Evolutionary conservation across 2,329 filamentous ascomycete genomes (phyloP), one percentile per base, ranked within the genome.

Genomic region (Fusarium sp.): DNA sequence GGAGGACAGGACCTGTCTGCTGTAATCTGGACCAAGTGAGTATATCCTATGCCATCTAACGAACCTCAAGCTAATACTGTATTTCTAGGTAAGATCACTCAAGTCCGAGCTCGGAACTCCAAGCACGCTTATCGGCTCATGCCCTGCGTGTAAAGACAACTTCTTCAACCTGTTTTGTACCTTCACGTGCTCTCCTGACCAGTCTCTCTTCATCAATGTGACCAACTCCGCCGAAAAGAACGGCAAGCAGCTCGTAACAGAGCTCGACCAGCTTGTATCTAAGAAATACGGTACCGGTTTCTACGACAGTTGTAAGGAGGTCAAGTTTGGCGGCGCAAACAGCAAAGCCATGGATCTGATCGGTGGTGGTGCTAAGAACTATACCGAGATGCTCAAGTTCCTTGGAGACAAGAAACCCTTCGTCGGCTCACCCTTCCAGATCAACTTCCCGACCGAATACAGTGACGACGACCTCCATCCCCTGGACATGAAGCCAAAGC

Each of bases 111-210:
- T 99, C 59, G 91, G 92, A 71, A 93, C 93, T 22, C 95, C 94
- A 3, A 93, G 94, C 72, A 89, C 91, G 61, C 91, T 99, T 75
- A 94, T 99, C 77, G 90, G 94, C 26, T 93, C 94, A 11, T 99
- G 96, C 78, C 96, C 96, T 3, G 96, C 96, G 32, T 99, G 96
- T 86, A 97, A 96, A 80, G 91, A 94, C 74, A 99, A 99, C 83
- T 99, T 99, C 83, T 98, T 93, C 84, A 97, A 99, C 82, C 85
- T 96, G 44, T 99, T 99, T 79, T 99, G 96, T 82, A 96, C 94
- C 6, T 98, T 99, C 76, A 98, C 94, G 4, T 99, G 96, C 82
- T 99, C 96, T 6, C 95, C 96, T 7, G 92, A 99, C 75, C 96
- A 99, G 78, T 97, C 94, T 0, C 83, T 97, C 0, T 99, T 99